Evolutionary conservation across 2,329 filamentous ascomycete genomes (phyloP), one percentile per base, ranked within the genome.

Genomic region (Xylaria sp.): DNA sequence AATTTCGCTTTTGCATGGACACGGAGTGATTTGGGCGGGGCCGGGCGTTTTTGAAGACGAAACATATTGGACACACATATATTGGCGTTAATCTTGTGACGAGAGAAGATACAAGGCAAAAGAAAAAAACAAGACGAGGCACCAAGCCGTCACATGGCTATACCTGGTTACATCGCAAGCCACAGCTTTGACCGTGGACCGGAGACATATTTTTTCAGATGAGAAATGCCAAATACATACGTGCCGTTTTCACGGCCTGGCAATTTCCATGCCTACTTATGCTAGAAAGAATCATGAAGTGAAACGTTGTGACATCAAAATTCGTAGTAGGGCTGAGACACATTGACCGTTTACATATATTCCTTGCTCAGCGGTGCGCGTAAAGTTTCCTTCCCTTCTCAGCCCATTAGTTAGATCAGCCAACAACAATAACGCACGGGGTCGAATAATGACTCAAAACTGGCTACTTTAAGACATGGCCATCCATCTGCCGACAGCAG

Each of bases 41-140:
- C 30, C 7, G 32, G 53, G 56, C 25, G 39, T 52, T 30, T 67
- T 56, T 52, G 32, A 36, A 25, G 2, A 7, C 41, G 20, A 48
- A 7, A 52, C 28, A 48, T 6, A 34, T 23, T n/a, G n/a, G n/a
- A n/a, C n/a, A n/a, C 15, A 52, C 28, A 48, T 6, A 34, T 23
- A 63, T 63, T 52, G 36, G 53, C 64, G 36, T 66, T 48, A 23
- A 18, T 53, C 46, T 36, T 28, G 18, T 32, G 23, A 30, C 3
- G 52, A 55, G 10, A 36, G 30, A 53, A 18, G 15, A 36, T n/a
- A n/a, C n/a, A n/a, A 30, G 3, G 41, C 39, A 60, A 63, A 43
- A 55, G 20, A 46, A 57, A 58, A 23, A 34, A 36, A 18, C n/a
- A 6, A 34, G 10, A 36, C 1, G 9, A 28, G 5, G 0, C 25